Base-by-base conservation (phyloP, 2,329 filamentous ascomycete genomes). In the Sporothrix phasma region DNA sequence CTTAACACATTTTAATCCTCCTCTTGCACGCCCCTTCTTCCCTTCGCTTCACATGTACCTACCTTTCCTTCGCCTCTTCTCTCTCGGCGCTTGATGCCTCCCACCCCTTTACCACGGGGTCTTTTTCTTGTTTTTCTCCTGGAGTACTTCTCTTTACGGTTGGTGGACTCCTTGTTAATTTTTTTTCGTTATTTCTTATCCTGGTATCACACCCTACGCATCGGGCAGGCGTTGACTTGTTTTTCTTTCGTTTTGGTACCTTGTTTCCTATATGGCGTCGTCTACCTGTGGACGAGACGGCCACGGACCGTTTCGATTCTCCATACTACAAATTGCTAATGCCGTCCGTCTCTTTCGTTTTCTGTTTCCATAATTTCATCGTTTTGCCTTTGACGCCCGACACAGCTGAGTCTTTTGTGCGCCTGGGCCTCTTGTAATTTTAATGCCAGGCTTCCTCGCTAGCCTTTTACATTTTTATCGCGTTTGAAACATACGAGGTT, bases 201-300 rank as follows among this genome's bases (percentile, higher is more conserved):
- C n/a, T 46, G 56, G 24, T 60, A 37, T 34, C 29, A 26, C 47
- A 60, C 29, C 19, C 58, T 45, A 41, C 39, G 56, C 56, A 60
- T 60, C 56, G 56, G 56, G 39, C 39, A 46, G 56, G 47, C 61
- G 59, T 51, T 61, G 15, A 17, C n/a, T 22, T 37, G 22, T 63
- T 19, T 63, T 19, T 49, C 6, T 29, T 39, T 39, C 19, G 22
- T 31, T 31, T 45, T 53, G 3, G 26, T 41, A 39, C 24, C 6
- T 43, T 17, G 17, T 31, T 49, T 15, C 53, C 10, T 49, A 45
- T 54, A 43, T 46, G 15, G n/a, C 46, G 61, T 37, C 41, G 61
- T 24, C 61, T 39, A 24, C 49, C 24, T 22, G 56, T 46, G 56
- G 39, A 31, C 56, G 31, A 10, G 56, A 19, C 56, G 56, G 41